These are phyloP conservation scores for Microdochium trichocladiopsis DNA, from an alignment of 2,329 filamentous ascomycete genomes.

Conservation along the genomic window DNA sequence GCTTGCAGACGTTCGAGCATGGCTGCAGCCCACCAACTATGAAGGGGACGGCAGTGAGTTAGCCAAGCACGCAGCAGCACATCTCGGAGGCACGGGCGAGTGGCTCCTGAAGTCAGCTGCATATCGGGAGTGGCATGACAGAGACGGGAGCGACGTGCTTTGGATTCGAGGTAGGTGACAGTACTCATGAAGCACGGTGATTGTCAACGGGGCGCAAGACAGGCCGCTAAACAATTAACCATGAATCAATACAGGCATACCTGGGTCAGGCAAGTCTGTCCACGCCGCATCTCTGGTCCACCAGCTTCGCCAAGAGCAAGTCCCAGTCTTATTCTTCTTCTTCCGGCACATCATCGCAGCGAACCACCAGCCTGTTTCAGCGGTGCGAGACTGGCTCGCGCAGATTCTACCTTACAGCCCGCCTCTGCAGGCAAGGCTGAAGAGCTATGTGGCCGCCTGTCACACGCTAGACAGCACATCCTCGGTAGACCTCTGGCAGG, in stretches of 20 bases:
- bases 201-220: not conserved
- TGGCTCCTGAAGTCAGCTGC: not conserved
- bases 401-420: conserved; percentile 23
- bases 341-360: conserved; percentile 29
- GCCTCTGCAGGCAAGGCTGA: conserved; percentile 16
- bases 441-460: conserved; percentile 4
- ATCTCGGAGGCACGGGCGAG: not conserved
- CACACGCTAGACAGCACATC: conserved; percentile 9
- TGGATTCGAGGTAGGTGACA: not conserved
- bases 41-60: not conserved
- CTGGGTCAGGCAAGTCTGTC: conserved; percentile 30
- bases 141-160: not conserved
- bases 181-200: not conserved
- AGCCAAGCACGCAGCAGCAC: not conserved
- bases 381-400: conserved; percentile 26
- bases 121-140: not conserved
- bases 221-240: not conserved
- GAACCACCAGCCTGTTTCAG: conserved; percentile 20
- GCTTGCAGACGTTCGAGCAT: not conserved
- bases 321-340: conserved; percentile 28
- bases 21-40: not conserved
- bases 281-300: conserved; percentile 17
- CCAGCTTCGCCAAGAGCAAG: conserved; percentile 6
- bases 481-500: conserved; percentile 18
- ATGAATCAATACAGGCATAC: not conserved